Evolutionary conservation across 192 early-diverging fungal species (phyloP), one percentile per base, ranked within the genome.

Genomic region (Cetraspora pellucida): DNA sequence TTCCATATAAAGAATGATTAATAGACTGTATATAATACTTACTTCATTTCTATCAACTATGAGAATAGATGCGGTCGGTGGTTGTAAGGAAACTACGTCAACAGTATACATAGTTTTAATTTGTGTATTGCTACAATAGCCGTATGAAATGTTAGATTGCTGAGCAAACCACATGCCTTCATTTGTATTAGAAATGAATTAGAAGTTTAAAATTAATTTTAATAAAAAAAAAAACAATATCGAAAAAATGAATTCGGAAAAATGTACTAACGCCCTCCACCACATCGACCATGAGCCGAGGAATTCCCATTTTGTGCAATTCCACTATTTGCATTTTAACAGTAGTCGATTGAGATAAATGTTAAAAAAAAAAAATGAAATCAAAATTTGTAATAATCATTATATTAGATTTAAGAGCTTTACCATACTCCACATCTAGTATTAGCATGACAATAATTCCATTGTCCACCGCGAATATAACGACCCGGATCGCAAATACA

Each of bases 1-100:
- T 65, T 17, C 45, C 66, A 59, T 25, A 19, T 19, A 59, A 59
- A 25, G 0, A 59, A 59, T 10, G n/a, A n/a, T 9, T 58, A 58
- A 25, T n/a, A 25, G n/a, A 58, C 57, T 23, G 21, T 59, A 59
- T 21, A 59, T 59, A 23, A 27, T 59, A 21, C 16, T 21, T 11
- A n/a, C 66, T 68, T 68, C 66, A 37, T 37, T 37, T 49, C 46
- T 68, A 46, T 68, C 45, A 27, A 68, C 66, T 47, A 68, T 68
- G 25, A 68, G 45, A 19, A 68, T 27, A 46, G 1, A 13, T 47
- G 21, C 2, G 10, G 9, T 13, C 16, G 43, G 17, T 8, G 30
- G 16, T 19, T 8, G 9, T 49, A 1, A 5, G 10, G 45, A 49
- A 27, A 68, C 31, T 10, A 68, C 16, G 9, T 68, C 66, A 10